Base-by-base conservation (phyloP, 1,284 basidiomycete species). In the Mrakiaceae sp. region DNA sequence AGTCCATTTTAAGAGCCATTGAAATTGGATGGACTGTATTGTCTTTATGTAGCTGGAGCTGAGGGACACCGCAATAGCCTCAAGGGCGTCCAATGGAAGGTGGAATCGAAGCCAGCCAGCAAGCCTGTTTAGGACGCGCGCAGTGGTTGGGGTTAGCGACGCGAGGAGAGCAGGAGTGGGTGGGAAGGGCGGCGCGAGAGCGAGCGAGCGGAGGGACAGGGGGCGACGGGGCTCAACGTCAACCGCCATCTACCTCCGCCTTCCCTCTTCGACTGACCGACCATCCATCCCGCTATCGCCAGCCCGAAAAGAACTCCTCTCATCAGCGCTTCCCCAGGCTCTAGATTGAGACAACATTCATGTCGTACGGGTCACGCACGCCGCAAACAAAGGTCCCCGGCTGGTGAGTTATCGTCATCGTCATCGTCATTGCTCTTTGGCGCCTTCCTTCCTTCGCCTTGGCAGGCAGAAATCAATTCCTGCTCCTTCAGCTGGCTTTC, bases 1-100 rank as follows among this genome's bases (percentile, higher is more conserved):
- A 72, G 72, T 52, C 77, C 76, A 1, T 77, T 78, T 67, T 77
- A 64, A 68, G 11, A n/a, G 49, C 27, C 27, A 27, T 27, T 27
- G 27, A 27, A 27, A 27, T 27, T 27, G 27, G 27, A 27, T 27
- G 27, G 27, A 27, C 27, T 27, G 27, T 27, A 27, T 27, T 27
- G 27, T 27, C 27, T 27, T 27, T 27, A 27, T 27, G 27, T 27
- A 27, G 27, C 27, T 27, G 27, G 27, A 27, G 27, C 27, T 27
- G 27, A 27, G 27, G 27, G 27, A 27, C 27, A 27, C 27, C 27
- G 27, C 27, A 27, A 27, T 27, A 27, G 27, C 27, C 27, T 27
- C 27, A 27, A 27, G 27, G 27, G 27, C 27, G 27, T 27, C 27
- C 27, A 27, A 27, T 27, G 27, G 27, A 27, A 27, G 27, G 27